phyloP scores from a whole-genome alignment of 2,329 filamentous ascomycete genomes.

The Sphaerulina vaccinii region DNA sequence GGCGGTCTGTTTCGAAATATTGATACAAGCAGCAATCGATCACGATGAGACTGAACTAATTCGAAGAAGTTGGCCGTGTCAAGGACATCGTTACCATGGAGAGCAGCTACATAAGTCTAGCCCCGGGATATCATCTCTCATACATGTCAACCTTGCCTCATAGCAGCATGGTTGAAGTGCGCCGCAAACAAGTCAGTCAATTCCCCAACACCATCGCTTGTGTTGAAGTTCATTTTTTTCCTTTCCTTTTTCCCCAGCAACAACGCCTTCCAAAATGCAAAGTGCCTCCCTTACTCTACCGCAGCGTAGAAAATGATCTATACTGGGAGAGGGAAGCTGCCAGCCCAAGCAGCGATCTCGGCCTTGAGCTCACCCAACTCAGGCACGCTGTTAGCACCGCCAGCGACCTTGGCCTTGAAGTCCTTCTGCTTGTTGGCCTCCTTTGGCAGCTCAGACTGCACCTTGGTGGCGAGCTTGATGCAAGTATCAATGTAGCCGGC shows the following conservation, averaged over 20 bases:
- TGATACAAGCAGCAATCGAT: too few species aligned
- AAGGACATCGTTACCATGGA: background rate
- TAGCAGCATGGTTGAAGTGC: conserved; percentile 24
- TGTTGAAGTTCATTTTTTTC: conserved; percentile 9
- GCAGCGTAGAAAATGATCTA: conserved; percentile 33
- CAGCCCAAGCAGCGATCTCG: conserved; percentile 86
- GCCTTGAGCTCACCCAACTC: conserved; percentile 84
- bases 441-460: conserved; percentile 84
- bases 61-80: too few species aligned
- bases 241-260: background rate
- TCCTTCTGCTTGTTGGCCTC: conserved; percentile 99
- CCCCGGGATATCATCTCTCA: conserved; percentile 3
- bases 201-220: conserved; percentile 10
- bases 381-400: conserved; percentile 58
- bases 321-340: conserved; percentile 87
- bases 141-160: conserved; percentile 2
- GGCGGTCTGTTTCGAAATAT: too few species aligned
- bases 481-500: conserved; percentile 83
- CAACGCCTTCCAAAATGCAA: conserved; percentile 1
- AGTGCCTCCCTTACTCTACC: background rate
- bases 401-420: conserved; percentile 89
- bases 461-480: conserved; percentile 86
- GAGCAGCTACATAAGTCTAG: background rate
- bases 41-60: too few species aligned
- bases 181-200: conserved; percentile 15